phyloP scores from a whole-genome alignment of 1,284 basidiomycete species.

The Malassezia cuniculi region DNA sequence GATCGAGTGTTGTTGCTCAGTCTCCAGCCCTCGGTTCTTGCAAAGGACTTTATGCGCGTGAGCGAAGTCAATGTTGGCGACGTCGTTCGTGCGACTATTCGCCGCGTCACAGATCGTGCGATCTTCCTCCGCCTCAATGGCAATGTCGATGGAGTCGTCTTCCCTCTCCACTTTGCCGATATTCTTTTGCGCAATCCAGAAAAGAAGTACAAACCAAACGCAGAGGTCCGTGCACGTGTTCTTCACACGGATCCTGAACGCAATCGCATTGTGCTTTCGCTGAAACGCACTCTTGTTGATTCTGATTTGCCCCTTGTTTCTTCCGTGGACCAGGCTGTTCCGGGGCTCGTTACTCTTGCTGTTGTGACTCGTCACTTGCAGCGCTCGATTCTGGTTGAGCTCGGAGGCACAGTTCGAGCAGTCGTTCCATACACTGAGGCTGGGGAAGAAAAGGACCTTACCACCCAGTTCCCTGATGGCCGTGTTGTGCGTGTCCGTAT shows the following conservation, averaged over 20 bases:
- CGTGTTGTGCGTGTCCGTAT: slow-evolving; percentile 74
- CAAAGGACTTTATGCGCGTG: slow-evolving; percentile 75
- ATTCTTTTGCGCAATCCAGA: slow-evolving; percentile 59
- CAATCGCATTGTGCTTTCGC: slow-evolving; percentile 71
- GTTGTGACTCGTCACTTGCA: slow-evolving; percentile 53
- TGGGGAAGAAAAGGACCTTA: slow-evolving; percentile 20
- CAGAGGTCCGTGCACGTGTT: slow-evolving; percentile 75
- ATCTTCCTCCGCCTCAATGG: slow-evolving; percentile 41
- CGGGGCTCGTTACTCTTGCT: slow-evolving; percentile 66
- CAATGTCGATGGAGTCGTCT: slow-evolving; percentile 66
- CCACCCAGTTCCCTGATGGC: slow-evolving; percentile 52
- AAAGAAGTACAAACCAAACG: slow-evolving; percentile 76
- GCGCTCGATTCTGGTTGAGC: slow-evolving; percentile 33
- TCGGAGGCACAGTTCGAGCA: slow-evolving; percentile 73
- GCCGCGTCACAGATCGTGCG: slow-evolving; percentile 25
- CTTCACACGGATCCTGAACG: slow-evolving; percentile 68
- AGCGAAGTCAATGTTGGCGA: slow-evolving; percentile 54
- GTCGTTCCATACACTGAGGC: slow-evolving; percentile 52
- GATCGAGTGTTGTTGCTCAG: slow-evolving; percentile 81
- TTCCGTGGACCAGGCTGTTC: slow-evolving; percentile 55
- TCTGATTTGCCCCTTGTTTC: slow-evolving; percentile 54
- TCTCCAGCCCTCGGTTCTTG: slow-evolving; percentile 66
- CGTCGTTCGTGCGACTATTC: slow-evolving; percentile 27
- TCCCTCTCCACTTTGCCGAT: slow-evolving; percentile 79
- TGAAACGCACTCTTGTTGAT: slow-evolving; percentile 81